Evolutionary conservation across 2,329 filamentous ascomycete genomes (phyloP).

Genomic region (Neoascochyta sp.): DNA sequence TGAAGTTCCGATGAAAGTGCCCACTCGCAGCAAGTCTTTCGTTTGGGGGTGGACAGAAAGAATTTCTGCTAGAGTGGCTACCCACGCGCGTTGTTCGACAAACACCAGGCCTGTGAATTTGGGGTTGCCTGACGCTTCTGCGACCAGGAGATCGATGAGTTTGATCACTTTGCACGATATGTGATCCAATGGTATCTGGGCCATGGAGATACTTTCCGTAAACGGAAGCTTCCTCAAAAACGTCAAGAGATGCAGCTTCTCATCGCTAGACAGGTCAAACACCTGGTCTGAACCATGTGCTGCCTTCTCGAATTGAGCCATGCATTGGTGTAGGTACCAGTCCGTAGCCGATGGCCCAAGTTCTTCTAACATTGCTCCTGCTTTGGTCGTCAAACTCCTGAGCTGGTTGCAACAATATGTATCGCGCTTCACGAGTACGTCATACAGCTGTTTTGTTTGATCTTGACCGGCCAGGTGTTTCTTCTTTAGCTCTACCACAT

Average conservation of each 20-base stretch:
- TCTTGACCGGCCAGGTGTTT: conserved; percentile 21
- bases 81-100: conserved; percentile 45
- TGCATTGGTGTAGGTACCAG: conserved; percentile 40
- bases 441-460: conserved; percentile 19
- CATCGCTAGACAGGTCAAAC: conserved; percentile 31
- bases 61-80: conserved; percentile 42
- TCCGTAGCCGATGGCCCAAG: conserved; percentile 39
- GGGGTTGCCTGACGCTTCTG: conserved; percentile 23
- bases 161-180: conserved; percentile 36
- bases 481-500: conserved; percentile 32
- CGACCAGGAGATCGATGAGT: conserved; percentile 37
- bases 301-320: conserved; percentile 23
- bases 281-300: conserved; percentile 17
- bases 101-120: conserved; percentile 46
- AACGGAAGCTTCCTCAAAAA: conserved; percentile 18
- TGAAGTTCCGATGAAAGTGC: conserved; percentile 54
- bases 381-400: conserved; percentile 30
- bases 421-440: conserved; percentile 27
- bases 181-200: conserved; percentile 12
- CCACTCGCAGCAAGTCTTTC: conserved; percentile 37
- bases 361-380: conserved; percentile 34
- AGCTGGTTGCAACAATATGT: conserved; percentile 43
- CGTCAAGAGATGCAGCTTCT: conserved; percentile 34
- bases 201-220: neutral
- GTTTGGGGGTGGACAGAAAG: conserved; percentile 32